Base-by-base conservation (phyloP, 257 asterid genomes). In the Nicotiana undulata region DNA sequence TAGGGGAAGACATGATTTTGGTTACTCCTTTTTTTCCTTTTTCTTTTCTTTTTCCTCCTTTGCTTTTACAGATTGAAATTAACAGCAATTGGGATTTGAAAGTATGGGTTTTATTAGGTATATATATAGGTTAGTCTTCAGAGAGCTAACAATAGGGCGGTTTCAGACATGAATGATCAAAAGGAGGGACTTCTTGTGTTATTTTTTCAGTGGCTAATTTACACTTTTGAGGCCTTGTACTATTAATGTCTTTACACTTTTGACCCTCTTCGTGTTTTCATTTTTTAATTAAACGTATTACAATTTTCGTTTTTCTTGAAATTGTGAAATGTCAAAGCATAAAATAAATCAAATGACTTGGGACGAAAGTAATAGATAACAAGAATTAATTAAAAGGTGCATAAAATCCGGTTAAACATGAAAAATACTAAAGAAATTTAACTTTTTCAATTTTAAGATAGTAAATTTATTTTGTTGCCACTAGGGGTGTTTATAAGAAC, bases 1-100 rank as follows among this genome's bases (percentile, higher is more conserved):
- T 92, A 77, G 98, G 97, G 56, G 95, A 92, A 86, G 98, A 90
- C 97, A 92, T 94, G 91, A 64, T 81, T 85, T 72, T 80, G 56
- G 67, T 59, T 34, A 34, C 24, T 31, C 64, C 34, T 6, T 59
- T 7, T 20, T 3, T 3, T 26, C 68, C 51, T 65, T 65, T 28
- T 49, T 8, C 13, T 61, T 63, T 31, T 49, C 16, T 52, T 59
- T 24, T 63, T 61, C 55, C 52, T 64, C 77, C 29, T 56, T 59
- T 31, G 81, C 72, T 79, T 29, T 79, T 34, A 13, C 44, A 16
- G 80, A 82, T 79, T 77, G 74, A 37, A 84, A 46, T 70, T 20
- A 70, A 70, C 20, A 44, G 79, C 17, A 49, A 74, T 15, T 74
- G 24, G 22, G 55, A 61, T 18, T 64, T 52, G 51, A 20, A 53